Evolutionary conservation across 1,284 basidiomycete species (phyloP), one percentile per base, ranked within the genome.

Genomic region (Heterobasidion annosum): DNA sequence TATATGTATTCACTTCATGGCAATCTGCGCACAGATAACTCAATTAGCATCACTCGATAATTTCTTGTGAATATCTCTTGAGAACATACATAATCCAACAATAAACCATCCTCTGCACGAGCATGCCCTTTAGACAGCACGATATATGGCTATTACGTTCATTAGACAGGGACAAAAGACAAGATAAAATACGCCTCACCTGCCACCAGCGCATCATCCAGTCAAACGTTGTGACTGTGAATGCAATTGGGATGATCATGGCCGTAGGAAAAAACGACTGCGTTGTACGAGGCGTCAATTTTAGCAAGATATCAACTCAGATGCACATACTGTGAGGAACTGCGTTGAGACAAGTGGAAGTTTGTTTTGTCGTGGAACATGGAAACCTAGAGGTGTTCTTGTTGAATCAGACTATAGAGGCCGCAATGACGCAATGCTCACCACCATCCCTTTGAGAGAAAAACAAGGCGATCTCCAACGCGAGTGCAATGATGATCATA

Each of bases 191-290:
- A 65, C 1, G 10, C 73, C 71, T 16, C 62, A 67, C 62, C 64
- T 70, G 63, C 51, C 66, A 65, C 49, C 58, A 54, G 45, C 62
- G 60, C n/a, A 68, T 50, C 8, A 52, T 53, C 58, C 61, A 57
- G 51, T 62, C 64, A 43, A 62, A 61, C 3, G 56, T 50, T 34
- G 54, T 54, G 54, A 62, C 64, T 19, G 57, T 48, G 43, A 51
- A 59, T 2, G 54, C 56, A 12, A 63, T 56, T 10, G 68, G 68
- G 13, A 63, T 54, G 34, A 73, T 70, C 54, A 72, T 66, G 65
- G 83, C 59, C 12, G 74, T 76, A 2, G 83, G 82, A 61, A 83
- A 68, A 63, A 83, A 83, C 0, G 79, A 73, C 82, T 84, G 57
- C n/a, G 50, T 9, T 25, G 33, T 53, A 50, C 42, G 51, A 34